Conservation (phyloP, 208 protist genomes). For the Tritrichomonas foetus region DNA sequence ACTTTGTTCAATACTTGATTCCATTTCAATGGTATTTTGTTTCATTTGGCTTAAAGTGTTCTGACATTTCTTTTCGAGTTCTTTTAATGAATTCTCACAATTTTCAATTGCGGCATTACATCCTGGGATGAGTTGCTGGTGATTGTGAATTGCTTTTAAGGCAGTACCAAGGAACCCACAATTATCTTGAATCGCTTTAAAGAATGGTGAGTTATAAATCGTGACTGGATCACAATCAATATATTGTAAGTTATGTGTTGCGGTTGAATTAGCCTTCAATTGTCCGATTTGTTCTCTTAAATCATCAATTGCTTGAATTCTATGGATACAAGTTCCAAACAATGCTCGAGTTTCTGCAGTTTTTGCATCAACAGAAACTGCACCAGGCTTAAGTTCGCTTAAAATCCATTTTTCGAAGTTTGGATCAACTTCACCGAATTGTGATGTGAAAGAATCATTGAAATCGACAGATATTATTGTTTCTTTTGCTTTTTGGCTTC, state of each 20-base stretch:
- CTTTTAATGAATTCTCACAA: not conserved
- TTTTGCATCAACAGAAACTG: not conserved
- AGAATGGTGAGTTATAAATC: not conserved
- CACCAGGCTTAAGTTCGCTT: not conserved
- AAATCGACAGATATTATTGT: no score
- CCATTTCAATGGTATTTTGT: not conserved
- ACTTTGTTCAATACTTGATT: not conserved
- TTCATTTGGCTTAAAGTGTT: not conserved
- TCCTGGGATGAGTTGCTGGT: not conserved
- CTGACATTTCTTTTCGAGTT: not conserved
- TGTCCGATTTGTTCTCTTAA: not conserved
- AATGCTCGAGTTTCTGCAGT: not conserved
- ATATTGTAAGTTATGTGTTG: not conserved
- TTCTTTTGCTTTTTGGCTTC: not conserved
- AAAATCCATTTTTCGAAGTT: not conserved
- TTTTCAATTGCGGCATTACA: not conserved
- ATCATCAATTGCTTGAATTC: not conserved
- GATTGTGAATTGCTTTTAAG: not conserved
- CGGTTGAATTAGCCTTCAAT: not conserved
- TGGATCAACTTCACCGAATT: not conserved
- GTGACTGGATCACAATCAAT: not conserved
- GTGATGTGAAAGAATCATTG: no score
- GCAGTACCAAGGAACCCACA: not conserved
- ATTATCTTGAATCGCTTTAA: not conserved
- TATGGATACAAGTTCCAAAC: not conserved